Evolutionary conservation across 2,329 filamentous ascomycete species (phyloP), one percentile per base, ranked within the genome.

Genomic region (Xylariaceae sp.): DNA sequence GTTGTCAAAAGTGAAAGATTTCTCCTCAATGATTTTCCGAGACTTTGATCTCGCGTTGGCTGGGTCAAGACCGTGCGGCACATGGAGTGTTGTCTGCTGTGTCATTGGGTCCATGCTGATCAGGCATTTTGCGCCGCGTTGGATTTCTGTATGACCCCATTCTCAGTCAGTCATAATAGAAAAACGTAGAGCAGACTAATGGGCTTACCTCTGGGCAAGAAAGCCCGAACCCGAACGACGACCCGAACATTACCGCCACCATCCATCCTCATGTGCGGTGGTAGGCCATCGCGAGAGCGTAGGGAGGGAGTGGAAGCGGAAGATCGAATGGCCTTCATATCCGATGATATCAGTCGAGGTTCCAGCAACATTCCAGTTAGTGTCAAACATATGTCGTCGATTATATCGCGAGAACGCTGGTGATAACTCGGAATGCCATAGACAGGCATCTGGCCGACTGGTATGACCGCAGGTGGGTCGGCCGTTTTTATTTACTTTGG

Each of bases 1-100:
- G 71, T 92, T 96, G 79, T 99, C 95, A 72, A 99, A 99, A 2
- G 90, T 93, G 70, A 99, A 99, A 0, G 81, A 84, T 76, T 96
- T 97, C 70, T 96, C 91, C 70, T 97, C 92, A 52, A 89, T 79
- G 7, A 89, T 79, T 72, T 89, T 93, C 60, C 91, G 86, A 40
- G 85, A 83, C 73, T 87, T 88, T 2, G 83, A 78, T 60, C 83
- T 81, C 44, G 78, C 71, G 61, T 84, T 87, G 41, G 77, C 77
- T 16, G 79, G 76, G 56, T 81, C 80, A 48, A 71, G 69, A n/a
- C 84, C 79, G 49, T 79, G 79, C 1, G 93, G 92, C 2, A 88
- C 84, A 44, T 87, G 81, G 3, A 99, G 83, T 1, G 85, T 96
- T 1, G 95, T 99, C 71, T 85, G 84, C 75, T 99, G 91, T 2